Evolutionary conservation across 2,329 filamentous ascomycete species (phyloP).

Genomic region (Ophiostoma tasmaniense): DNA sequence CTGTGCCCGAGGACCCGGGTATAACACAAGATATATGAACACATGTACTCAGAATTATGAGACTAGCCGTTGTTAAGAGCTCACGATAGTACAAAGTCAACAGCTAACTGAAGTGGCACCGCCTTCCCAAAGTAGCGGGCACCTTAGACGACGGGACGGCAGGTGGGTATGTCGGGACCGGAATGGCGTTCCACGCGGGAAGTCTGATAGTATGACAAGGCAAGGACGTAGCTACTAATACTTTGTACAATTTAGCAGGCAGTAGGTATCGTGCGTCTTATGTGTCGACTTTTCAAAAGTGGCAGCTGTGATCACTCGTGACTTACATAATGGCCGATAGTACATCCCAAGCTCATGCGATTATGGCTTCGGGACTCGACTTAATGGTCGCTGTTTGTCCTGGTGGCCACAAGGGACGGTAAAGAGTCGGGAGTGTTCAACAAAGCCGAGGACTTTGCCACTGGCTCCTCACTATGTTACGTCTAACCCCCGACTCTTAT

Average conservation of each 20-base stretch:
- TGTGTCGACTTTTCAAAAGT: no score
- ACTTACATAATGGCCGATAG: no score
- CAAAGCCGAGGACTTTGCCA: background rate
- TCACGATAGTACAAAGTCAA: background rate
- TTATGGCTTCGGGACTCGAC: background rate
- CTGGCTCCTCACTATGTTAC: background rate
- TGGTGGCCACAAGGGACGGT: background rate
- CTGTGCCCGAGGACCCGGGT: background rate
- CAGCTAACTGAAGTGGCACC: conserved; percentile 1
- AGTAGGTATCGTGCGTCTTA: no score
- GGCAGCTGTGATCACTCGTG: no score
- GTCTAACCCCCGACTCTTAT: background rate
- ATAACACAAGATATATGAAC: background rate
- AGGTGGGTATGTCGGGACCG: conserved; percentile 1
- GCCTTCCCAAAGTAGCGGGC: conserved; percentile 6
- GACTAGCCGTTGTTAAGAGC: background rate
- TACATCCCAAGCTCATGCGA: background rate
- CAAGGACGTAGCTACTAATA: background rate
- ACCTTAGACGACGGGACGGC: background rate
- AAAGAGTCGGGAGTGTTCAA: background rate
- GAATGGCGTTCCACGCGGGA: background rate
- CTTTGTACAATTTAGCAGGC: background rate
- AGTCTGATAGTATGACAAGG: background rate
- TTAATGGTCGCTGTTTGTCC: background rate
- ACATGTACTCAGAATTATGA: background rate